Base-by-base conservation (phyloP, 2,329 filamentous ascomycete genomes). In the Passalora sequoiae region DNA sequence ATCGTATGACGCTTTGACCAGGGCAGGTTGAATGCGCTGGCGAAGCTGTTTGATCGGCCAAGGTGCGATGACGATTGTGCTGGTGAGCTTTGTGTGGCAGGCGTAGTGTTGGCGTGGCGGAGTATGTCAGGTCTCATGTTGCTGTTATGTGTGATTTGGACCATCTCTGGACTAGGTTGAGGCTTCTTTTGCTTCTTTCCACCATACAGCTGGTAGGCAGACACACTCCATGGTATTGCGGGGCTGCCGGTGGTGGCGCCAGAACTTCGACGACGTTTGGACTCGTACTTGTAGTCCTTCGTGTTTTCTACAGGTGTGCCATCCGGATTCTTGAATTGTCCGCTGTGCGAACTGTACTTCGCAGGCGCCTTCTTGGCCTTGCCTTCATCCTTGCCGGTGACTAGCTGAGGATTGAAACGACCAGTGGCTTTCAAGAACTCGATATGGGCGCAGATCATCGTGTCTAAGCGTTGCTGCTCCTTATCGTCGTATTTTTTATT, bases 341-440 rank as follows among this genome's bases (percentile, higher is more conserved):
- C 9, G 12, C 20, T 22, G 20, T 20, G 13, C 17, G 33, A 15
- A 36, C 15, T 36, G 33, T 36, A 13, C 33, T 36, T 36, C 17
- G 16, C 15, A 6, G 4, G 16, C 16, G 16, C 8, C n/a, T 36
- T 36, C 20, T 36, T 36, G 33, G n/a, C 9, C 24, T 36, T 36
- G 20, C 20, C 24, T 24, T 36, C 33, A 27, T 27, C 24, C 12
- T 27, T 27, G 24, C 24, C 24, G 17, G 33, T 36, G 17, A 36
- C 20, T 12, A 36, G 33, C 8, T 36, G 17, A 10, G 36, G 42
- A 35, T 44, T 44, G 42, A 39, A 44, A 10, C 25, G 25, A 5
- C 29, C 29, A 10, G 42, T 44, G 8, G 27, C 36, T 28, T 37
- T 32, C n/a, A 38, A 20, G 17, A 44, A 44, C 29, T 44, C 42